These are phyloP conservation scores for Backusella psychrophila DNA, from an alignment of 192 early-diverging fungal genomes.

Conservation along the genomic window DNA sequence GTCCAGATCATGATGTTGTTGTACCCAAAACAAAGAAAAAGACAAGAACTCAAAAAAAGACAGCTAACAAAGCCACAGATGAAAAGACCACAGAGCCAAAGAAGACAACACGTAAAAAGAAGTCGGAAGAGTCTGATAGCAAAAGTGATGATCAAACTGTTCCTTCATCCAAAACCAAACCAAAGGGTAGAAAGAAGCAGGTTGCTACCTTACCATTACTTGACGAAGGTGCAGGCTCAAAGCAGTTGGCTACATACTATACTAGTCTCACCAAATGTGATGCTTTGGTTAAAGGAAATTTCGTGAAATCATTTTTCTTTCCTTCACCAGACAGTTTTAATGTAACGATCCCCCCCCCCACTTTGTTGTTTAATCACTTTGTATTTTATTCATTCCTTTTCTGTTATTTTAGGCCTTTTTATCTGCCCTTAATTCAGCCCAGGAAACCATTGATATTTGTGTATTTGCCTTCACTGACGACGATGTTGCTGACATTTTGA, in stretches of 20 bases:
- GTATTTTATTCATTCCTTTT: background rate
- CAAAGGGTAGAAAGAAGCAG: background rate
- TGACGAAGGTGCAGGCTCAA: slow-evolving; percentile 4
- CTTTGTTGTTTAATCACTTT: background rate
- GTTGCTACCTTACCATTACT: background rate
- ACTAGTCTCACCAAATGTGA: background rate
- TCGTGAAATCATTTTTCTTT: slow-evolving; percentile 34
- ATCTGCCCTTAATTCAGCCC: slow-evolving; percentile 41
- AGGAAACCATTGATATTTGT: slow-evolving; percentile 63
- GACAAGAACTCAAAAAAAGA: background rate
- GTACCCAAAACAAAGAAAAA: slow-evolving; percentile 5
- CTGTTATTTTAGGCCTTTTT: slow-evolving; percentile 23
- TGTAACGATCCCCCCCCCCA: slow-evolving; percentile 4
- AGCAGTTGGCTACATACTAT: background rate
- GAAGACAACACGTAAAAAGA: slow-evolving; percentile 14
- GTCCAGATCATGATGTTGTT: background rate
- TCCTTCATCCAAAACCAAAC: background rate
- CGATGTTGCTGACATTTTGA: slow-evolving; percentile 63
- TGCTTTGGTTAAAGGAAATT: slow-evolving; percentile 16
- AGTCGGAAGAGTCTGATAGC: background rate
- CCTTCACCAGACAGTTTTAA: slow-evolving; percentile 35
- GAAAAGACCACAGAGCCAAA: background rate
- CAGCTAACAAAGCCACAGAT: background rate
- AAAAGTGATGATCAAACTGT: slow-evolving; percentile 13
- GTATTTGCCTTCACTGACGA: slow-evolving; percentile 77